Base-by-base conservation (phyloP, 1,284 basidiomycete genomes). In the Gomphus sp. region DNA sequence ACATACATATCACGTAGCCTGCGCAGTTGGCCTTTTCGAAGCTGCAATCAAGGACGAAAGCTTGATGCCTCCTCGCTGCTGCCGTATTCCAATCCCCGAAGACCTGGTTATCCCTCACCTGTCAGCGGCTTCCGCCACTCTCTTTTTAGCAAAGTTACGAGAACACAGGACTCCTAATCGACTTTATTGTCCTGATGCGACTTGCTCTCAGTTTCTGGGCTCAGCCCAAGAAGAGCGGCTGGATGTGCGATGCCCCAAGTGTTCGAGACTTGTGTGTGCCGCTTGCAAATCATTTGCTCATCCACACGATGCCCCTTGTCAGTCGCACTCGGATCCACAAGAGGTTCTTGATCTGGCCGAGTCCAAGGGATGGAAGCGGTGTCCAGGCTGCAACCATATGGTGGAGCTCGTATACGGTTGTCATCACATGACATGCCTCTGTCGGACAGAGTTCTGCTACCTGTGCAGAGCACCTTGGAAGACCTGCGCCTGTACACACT, bases 131-230 rank as follows among this genome's bases (percentile, higher is more conserved):
- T 66, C 73, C 36, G 43, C 65, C 7, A 51, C 61, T 0, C 65
- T 64, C 0, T 75, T 73, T 59, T 56, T 63, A 10, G 61, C 64
- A 57, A 75, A 74, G 51, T 60, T 67, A 0, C 43, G 48, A 49
- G 78, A 79, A 56, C 73, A 73, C 54, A 39, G 63, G 22, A 74
- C 74, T 1, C 61, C 67, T 7, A 70, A 72, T 37, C 70, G 77
- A 10, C 70, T 79, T 18, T 80, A 79, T 59, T 79, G 78, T 62
- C 66, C 68, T n/a, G 70, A 69, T 39, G 50, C 70, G 64, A 33
- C 72, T 62, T 85, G 82, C 64, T 80, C 79, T 3, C 61, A 68
- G 0, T 85, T 84, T 68, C 69, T 85, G 22, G 81, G 80, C 0
- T 73, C 78, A 2, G 67, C 70, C 10, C 69, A 68, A 0, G 49